A percentile compares a stretch with the other conserved stretches of the same genome.
Conservation (phyloP, 139 green algal genomes). For the Pleodorina starrii region DNA sequence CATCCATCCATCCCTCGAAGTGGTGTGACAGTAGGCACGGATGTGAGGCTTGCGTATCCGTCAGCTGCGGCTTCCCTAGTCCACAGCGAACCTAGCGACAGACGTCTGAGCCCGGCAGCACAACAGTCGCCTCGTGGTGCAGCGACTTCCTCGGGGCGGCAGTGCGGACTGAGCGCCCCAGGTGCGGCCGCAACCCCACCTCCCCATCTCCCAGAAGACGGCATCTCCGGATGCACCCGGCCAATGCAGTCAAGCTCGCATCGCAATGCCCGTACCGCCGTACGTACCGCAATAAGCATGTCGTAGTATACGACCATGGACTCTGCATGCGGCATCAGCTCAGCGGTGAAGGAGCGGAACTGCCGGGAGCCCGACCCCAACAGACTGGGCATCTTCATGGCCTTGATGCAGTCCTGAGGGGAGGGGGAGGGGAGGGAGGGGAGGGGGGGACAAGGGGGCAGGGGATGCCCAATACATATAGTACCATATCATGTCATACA, state of each 20-base stretch:
- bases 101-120: background rate
- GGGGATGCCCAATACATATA: background rate
- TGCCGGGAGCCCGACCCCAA: conserved; percentile 20
- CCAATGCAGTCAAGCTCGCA: background rate
- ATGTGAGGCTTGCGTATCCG: background rate
- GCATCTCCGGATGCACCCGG: background rate
- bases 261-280: background rate
- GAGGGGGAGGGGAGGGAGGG: background rate
- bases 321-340: conserved; percentile 32
- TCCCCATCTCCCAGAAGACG: background rate
- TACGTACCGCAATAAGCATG: conserved; percentile 24
- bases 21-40: background rate
- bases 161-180: background rate
- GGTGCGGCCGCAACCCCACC: background rate
- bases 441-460: background rate
- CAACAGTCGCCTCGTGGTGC: too few relatives aligned
- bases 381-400: conserved; percentile 27
- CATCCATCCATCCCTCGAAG: background rate
- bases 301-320: conserved; percentile 11
- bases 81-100: background rate
- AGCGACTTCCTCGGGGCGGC: background rate
- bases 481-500: background rate
- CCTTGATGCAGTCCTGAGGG: conserved; percentile 40
- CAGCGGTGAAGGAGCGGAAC: conserved; percentile 16
- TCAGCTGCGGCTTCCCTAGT: background rate